Evolutionary conservation across 2,329 filamentous ascomycete species (phyloP).

Genomic region (Arthrinium puccinioides): DNA sequence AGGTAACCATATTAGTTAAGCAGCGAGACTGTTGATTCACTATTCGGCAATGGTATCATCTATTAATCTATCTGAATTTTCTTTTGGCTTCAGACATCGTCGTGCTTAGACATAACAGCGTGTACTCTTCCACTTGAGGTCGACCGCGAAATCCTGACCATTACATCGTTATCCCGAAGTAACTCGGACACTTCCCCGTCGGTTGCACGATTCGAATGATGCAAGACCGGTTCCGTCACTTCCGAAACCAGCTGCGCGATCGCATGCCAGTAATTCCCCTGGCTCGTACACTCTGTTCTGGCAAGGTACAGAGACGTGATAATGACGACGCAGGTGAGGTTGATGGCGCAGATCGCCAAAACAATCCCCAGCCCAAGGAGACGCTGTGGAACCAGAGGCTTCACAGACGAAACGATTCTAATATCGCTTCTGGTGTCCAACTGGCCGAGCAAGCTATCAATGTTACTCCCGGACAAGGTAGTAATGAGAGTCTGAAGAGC

Average conservation of each 20-base stretch:
- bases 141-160: background rate
- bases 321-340: background rate
- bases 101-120: no score
- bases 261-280: background rate
- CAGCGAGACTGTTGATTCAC: no score
- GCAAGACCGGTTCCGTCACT: background rate
- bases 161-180: background rate
- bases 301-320: background rate
- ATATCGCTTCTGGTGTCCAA: background rate
- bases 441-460: background rate
- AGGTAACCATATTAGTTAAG: no score
- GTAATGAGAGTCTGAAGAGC: background rate
- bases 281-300: background rate
- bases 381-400: background rate
- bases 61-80: no score
- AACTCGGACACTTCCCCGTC: background rate
- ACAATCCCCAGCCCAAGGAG: background rate
- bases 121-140: background rate
- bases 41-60: no score
- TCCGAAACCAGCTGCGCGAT: background rate
- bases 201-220: background rate
- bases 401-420: background rate
- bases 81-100: no score
- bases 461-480: background rate
- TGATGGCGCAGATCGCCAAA: background rate